phyloP scores from a whole-genome alignment of 345 rosid genomes.

The Euphorbia lathyris region DNA sequence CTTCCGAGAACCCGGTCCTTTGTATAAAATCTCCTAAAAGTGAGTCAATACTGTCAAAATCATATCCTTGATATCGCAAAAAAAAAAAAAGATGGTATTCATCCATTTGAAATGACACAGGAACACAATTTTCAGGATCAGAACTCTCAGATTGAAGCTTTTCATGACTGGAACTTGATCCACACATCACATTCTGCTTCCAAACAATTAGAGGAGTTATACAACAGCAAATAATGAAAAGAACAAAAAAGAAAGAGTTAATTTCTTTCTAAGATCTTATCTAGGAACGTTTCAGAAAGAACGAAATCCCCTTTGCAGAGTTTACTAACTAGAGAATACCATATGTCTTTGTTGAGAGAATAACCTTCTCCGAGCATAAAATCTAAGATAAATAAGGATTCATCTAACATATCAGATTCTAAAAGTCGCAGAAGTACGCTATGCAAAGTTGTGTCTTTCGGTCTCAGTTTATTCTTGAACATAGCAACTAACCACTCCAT shows the following conservation, averaged over 20 bases:
- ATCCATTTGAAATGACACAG: too few species aligned
- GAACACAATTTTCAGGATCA: background rate
- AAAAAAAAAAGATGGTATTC: background rate
- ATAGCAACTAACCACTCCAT: constrained; percentile 31
- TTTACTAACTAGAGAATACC: constrained; percentile 26
- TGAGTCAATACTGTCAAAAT: too few species aligned
- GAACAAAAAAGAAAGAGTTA: background rate
- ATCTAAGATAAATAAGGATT: constrained; percentile 33
- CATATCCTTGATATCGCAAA: too few species aligned
- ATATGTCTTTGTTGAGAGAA: constrained; percentile 14
- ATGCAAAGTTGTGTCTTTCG: constrained; percentile 22
- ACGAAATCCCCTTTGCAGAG: constrained; percentile 15
- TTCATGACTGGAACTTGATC: background rate
- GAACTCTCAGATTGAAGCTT: background rate
- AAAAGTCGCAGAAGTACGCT: constrained; percentile 24
- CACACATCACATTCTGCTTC: background rate
- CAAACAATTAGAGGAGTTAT: background rate
- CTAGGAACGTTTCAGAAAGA: background rate
- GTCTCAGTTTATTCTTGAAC: constrained; percentile 30
- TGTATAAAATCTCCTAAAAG: too few species aligned
- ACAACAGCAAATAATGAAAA: background rate
- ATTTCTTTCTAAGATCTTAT: constrained; percentile 3
- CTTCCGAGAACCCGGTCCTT: too few species aligned
- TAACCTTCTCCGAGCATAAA: constrained; percentile 30
- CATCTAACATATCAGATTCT: constrained; percentile 31